Percentiles rank a stretch among this genome's conserved stretches.
Evolutionary conservation across 106 monocot genomes (phyloP).

Genomic region (Triglochin maritima): DNA sequence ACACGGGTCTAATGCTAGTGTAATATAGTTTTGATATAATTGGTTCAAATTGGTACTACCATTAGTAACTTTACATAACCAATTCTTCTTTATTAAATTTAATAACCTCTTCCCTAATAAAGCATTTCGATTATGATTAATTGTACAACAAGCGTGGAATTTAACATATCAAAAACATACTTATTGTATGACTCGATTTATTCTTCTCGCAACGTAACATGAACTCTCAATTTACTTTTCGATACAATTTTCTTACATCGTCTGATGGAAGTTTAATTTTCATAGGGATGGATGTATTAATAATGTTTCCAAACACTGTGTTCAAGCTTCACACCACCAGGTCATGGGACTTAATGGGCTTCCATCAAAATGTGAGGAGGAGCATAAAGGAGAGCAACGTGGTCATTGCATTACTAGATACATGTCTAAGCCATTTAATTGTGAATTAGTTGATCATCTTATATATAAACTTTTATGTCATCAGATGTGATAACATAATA

Average conservation of each 20-base stretch:
- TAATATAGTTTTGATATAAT: too few species aligned
- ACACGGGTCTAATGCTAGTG: too few species aligned
- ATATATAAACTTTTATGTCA: neutral
- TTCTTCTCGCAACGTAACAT: too few species aligned
- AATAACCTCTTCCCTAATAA: neutral
- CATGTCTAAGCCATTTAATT: constrained; percentile 4
- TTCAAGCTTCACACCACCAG: constrained; percentile 15
- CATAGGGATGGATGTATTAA: constrained; percentile 6
- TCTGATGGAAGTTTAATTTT: too few species aligned
- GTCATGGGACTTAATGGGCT: constrained; percentile 16
- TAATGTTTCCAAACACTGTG: constrained; percentile 4
- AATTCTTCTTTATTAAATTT: neutral
- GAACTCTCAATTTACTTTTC: neutral
- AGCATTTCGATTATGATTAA: neutral
- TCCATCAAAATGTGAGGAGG: constrained; percentile 1
- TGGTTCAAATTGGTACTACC: too few species aligned
- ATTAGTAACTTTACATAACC: too few species aligned
- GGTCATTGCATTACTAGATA: constrained; percentile 12
- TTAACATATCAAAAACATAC: too few species aligned
- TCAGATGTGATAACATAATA: neutral
- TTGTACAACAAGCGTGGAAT: too few species aligned
- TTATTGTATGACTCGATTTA: too few species aligned
- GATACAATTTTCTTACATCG: neutral
- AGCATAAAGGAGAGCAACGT: constrained; percentile 3
- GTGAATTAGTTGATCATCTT: neutral